A percentile compares a stretch with the other conserved stretches of the same genome.
Evolutionary conservation across 2,329 filamentous ascomycete genomes (phyloP).

Genomic region (Thermothelomyces thermophilus): DNA sequence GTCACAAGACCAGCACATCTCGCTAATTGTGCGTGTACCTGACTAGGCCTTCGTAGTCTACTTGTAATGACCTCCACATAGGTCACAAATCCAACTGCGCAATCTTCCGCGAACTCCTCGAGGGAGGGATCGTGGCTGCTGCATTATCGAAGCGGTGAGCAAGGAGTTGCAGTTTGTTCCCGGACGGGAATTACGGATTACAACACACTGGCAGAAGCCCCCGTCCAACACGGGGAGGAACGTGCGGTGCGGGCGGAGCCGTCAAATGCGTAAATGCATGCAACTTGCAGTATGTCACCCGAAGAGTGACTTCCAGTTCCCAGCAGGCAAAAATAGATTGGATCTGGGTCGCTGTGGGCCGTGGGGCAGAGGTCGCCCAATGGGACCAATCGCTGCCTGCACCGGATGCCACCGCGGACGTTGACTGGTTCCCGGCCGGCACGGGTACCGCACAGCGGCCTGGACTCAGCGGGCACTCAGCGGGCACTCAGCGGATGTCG

Average conservation of each 20-base stretch:
- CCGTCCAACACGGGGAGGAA: not conserved
- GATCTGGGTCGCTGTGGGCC: not conserved
- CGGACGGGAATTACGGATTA: no score
- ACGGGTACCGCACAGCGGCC: not conserved
- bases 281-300: not conserved
- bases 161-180: not conserved
- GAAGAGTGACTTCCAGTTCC: not conserved
- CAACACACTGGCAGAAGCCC: no score
- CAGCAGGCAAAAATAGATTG: no score
- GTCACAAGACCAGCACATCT: slow-evolving; percentile 20
- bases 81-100: no score
- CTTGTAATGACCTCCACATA: no score
- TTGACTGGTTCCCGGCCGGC: slow-evolving; percentile 16
- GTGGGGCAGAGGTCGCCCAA: slow-evolving; percentile 12
- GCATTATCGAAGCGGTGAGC: slow-evolving; percentile 1
- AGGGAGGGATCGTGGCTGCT: not conserved
- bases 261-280: no score
- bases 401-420: slow-evolving; percentile 12
- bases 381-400: slow-evolving; percentile 8
- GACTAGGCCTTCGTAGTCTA: slow-evolving; percentile 9
- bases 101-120: no score
- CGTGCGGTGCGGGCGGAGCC: not conserved
- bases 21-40: slow-evolving; percentile 10
- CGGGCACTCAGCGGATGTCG: not conserved
- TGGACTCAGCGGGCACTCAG: not conserved